Base-by-base conservation (phyloP, 2,329 filamentous ascomycete genomes). In the Pestalotiopsis sp. region DNA sequence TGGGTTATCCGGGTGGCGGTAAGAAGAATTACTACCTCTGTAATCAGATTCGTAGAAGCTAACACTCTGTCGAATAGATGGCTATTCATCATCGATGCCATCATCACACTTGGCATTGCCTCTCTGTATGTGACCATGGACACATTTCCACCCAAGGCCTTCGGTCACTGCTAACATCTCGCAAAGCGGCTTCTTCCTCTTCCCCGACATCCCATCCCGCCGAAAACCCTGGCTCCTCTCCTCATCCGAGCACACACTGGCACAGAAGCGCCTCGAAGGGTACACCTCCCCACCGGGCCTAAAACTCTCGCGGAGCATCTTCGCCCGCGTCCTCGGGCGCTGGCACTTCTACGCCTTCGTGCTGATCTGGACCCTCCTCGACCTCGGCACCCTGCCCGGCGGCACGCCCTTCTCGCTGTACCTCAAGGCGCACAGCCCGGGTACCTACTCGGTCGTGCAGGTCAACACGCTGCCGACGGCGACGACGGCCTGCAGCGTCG, bases 11-110 rank as follows among this genome's bases (percentile, higher is more conserved):
- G 86, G 86, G 0, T 87, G 85, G 85, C 75, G 80, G 68, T 73
- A 70, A 38, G 70, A 52, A 52, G 45, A 36, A 31, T 7, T 31
- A 31, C 7, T 31, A 1, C 31, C 31, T 31, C 27, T 45, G 41
- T 45, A 14, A n/a, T 3, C 4, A 5, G 4, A 7, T 45, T 1
- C 0, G 4, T 14, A 14, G 20, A 23, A 41, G 5, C 31, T 52
- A 25, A 52, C 39, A 3, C 20, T 36, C n/a, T 45, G 61, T 14
- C 13, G 20, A 57, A n/a, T 45, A 69, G 72, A 49, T 86, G 83
- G 86, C 77, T 89, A 0, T 90, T 89, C 65, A 84, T 90, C 12
- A 87, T 90, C n/a, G 87, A 88, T 69, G 86, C 85, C 1, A 80
- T 87, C 27, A 88, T 89, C 73, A 87, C 85, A 1, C 79, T 89